Evolutionary conservation across 305 asterid species (phyloP).

Genomic region (Rubia tinctorum): DNA sequence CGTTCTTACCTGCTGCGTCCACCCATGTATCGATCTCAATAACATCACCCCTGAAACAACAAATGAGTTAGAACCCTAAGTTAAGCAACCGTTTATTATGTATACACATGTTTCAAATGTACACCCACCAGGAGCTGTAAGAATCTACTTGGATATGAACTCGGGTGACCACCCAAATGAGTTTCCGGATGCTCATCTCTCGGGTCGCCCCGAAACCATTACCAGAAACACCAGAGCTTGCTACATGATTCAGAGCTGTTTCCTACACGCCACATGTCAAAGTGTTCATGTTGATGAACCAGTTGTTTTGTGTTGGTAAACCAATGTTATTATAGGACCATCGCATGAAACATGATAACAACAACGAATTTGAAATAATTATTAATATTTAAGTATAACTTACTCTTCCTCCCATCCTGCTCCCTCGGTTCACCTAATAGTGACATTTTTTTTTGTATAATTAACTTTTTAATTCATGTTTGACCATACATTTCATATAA

Average conservation of each 20-base stretch:
- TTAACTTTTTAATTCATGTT: no score
- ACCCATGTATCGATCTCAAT: slow-evolving; percentile 95
- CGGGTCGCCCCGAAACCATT: slow-evolving; percentile 85
- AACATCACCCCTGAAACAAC: slow-evolving; percentile 62
- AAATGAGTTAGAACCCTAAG: neutral
- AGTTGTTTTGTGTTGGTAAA: neutral
- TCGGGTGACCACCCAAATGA: slow-evolving; percentile 87
- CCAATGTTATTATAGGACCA: neutral
- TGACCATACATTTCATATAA: no score
- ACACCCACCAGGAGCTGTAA: slow-evolving; percentile 65
- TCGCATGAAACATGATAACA: neutral
- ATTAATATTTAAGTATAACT: neutral
- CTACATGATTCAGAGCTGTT: slow-evolving; percentile 84
- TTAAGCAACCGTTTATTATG: neutral
- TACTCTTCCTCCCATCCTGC: neutral
- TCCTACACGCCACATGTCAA: slow-evolving; percentile 33
- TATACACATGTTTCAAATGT: neutral
- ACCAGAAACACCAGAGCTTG: slow-evolving; percentile 64
- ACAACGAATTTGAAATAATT: neutral
- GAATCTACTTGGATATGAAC: slow-evolving; percentile 63
- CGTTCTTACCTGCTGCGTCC: slow-evolving; percentile 85
- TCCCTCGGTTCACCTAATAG: no score
- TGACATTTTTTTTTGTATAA: no score
- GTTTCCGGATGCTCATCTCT: slow-evolving; percentile 72
- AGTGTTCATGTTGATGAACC: neutral